These are phyloP conservation scores for Pulicaria dysenterica DNA, from an alignment of 129 eudicot species.

Conservation along the genomic window DNA sequence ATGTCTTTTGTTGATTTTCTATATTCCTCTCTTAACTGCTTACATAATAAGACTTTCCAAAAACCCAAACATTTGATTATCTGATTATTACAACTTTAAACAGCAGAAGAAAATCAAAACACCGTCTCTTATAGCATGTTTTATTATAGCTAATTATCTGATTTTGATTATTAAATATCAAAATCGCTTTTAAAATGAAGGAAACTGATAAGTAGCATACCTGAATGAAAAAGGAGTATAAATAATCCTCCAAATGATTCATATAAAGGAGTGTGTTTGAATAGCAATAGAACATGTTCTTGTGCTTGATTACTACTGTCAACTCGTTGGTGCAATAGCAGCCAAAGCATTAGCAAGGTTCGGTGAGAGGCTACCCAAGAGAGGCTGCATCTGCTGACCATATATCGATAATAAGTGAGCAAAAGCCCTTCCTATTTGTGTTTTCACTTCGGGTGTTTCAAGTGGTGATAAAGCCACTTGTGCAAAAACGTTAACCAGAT, in stretches of 20 bases:
- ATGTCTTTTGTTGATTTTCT: too few relatives aligned
- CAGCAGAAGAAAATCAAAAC: not conserved
- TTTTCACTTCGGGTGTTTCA: conserved; percentile 86
- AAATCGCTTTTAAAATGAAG: not conserved
- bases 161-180: not conserved
- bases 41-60: too few relatives aligned
- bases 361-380: conserved; percentile 77
- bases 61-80: too few relatives aligned
- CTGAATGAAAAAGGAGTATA: conserved; percentile 31
- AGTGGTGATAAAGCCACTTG: conserved; percentile 77
- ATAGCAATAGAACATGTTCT: not conserved
- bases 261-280: not conserved
- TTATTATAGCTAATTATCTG: too few relatives aligned
- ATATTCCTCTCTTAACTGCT: too few relatives aligned
- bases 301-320: conserved; percentile 33
- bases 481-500: conserved; percentile 82
- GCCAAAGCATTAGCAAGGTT: conserved; percentile 90
- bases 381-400: conserved; percentile 90
- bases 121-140: not conserved
- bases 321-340: conserved; percentile 73
- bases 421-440: conserved; percentile 79
- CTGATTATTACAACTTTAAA: too few relatives aligned
- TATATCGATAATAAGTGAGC: conserved; percentile 79
- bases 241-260: conserved; percentile 29
- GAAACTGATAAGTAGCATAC: not conserved